Percentiles rank a stretch among this genome's conserved stretches.
Conservation (phyloP, 2,329 filamentous ascomycete genomes). For the Fusarium xylarioides region DNA sequence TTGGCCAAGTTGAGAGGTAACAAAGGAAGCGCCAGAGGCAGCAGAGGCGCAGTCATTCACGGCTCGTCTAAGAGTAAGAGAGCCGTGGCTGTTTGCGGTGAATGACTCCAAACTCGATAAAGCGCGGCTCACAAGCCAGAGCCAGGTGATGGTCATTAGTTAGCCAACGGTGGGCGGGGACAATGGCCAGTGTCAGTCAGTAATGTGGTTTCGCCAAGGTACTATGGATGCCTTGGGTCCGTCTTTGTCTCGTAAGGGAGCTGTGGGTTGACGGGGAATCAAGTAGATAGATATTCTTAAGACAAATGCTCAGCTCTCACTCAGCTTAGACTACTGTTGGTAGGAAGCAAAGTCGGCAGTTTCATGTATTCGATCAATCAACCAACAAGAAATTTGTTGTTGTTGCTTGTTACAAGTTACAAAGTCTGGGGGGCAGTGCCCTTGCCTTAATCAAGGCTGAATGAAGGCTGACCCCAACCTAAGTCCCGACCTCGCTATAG, state of each 20-base stretch:
- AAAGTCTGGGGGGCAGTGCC: slow-evolving; percentile 15
- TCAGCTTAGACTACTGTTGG: background rate
- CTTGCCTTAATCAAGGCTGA: slow-evolving; percentile 6
- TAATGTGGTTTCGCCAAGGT: slow-evolving; percentile 13
- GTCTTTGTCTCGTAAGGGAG: slow-evolving; percentile 4
- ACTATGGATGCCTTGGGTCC: background rate
- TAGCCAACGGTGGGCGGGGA: slow-evolving; percentile 15
- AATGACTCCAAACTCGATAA: slow-evolving; percentile 18
- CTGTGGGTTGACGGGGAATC: background rate
- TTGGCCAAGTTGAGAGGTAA: background rate
- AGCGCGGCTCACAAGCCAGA: slow-evolving; percentile 28
- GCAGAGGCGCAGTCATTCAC: slow-evolving; percentile 15
- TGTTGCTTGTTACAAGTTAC: slow-evolving; percentile 13
- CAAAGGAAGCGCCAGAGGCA: slow-evolving; percentile 9
- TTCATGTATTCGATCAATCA: background rate
- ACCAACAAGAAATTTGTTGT: background rate
- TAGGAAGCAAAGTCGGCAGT: background rate
- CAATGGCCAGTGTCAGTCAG: background rate
- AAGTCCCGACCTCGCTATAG: background rate
- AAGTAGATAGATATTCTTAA: slow-evolving; percentile 1
- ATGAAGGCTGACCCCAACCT: background rate
- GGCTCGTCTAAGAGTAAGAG: background rate
- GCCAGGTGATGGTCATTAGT: slow-evolving; percentile 24
- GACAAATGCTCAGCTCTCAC: background rate
- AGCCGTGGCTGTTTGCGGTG: slow-evolving; percentile 19